Evolutionary conservation across 176 grass and related monocot species (phyloP), one percentile per base, ranked within the genome.

Genomic region (Panicum miliaceum): DNA sequence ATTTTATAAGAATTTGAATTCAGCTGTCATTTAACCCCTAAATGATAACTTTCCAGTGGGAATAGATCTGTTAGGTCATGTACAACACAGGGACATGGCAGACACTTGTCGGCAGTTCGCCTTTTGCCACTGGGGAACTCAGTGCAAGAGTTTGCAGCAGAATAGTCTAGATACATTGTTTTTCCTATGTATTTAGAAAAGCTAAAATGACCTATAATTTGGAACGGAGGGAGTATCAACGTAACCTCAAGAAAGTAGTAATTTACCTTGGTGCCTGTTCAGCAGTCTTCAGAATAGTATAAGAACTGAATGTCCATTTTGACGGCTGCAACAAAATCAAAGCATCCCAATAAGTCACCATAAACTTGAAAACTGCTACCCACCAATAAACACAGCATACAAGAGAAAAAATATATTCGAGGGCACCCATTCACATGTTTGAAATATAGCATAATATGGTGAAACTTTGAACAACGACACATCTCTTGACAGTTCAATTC

Each of bases 191-290:
- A 32, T 32, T 32, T 32, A 32, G 29, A 32, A 32, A 32, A 32
- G 29, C 29, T 32, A 32, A 32, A 32, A 32, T 32, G 29, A 32
- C 29, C 29, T 32, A 32, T 32, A 32, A 32, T 32, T 32, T 32
- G 29, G 29, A 32, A 32, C 29, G 2, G 29, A 68, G 45, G 32
- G 10, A 76, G 8, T 64, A 53, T 61, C 60, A 36, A 68, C 41
- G 37, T 50, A 65, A 76, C 10, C 48, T 61, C 9, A 3, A 89
- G 22, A 59, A 77, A 58, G 71, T 38, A 66, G 37, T 64, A 63
- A 84, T 52, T 84, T 89, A 96, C 96, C 93, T 98, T 77, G 91
- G 91, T 75, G 96, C 96, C 90, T 94, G 89, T 52, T 98, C 93
- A 61, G 93, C 81, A 80, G 87, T 94, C 96, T 92, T 98, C 74